Base-by-base conservation (phyloP, 768 basidiomycete species). In the Holtermannia corniformis region DNA sequence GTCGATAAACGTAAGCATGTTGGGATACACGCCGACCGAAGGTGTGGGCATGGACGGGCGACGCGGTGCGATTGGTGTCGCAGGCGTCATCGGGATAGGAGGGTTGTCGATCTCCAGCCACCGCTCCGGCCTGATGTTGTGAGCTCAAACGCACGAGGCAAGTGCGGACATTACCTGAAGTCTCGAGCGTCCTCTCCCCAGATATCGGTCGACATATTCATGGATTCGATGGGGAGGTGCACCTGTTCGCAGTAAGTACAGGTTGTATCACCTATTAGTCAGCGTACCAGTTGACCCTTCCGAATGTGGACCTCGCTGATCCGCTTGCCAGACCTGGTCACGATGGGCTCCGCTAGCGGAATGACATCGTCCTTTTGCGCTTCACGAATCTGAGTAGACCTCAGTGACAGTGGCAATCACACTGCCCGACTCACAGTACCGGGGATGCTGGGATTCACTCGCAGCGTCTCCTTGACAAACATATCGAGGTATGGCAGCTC, bases 1-100 rank as follows among this genome's bases (percentile, higher is more conserved):
- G 47, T 63, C 62, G 20, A 60, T 56, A n/a, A 60, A 63, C 7
- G 58, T 63, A 56, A 63, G 54, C 25, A 60, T 47, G 44, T 63
- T 58, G 44, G 50, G 45, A 55, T 53, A 55, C 27, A 63, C 52
- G 12, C 62, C 62, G 61, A 13, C 54, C 56, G 11, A 21, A 20
- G 4, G 44, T 23, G 11, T 27, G 47, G 13, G 14, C 16, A 22
- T 2, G 23, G 2, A n/a, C 13, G 27, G 16, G n/a, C 42, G 24
- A 20, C 27, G 24, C 19, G 13, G 24, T 37, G 42, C 32, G n/a
- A n/a, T n/a, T n/a, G n/a, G 23, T 45, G 44, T 45, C 44, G 44
- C 44, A 24, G 23, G 23, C 23, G 23, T 25, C 4, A 45, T 45
- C 44, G 20, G 44, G 44, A 25, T n/a, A n/a, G n/a, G n/a, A n/a